These are phyloP conservation scores for Saccharum officinarum DNA, from an alignment of 176 grass and related monocot species.

Conservation along the genomic window DNA sequence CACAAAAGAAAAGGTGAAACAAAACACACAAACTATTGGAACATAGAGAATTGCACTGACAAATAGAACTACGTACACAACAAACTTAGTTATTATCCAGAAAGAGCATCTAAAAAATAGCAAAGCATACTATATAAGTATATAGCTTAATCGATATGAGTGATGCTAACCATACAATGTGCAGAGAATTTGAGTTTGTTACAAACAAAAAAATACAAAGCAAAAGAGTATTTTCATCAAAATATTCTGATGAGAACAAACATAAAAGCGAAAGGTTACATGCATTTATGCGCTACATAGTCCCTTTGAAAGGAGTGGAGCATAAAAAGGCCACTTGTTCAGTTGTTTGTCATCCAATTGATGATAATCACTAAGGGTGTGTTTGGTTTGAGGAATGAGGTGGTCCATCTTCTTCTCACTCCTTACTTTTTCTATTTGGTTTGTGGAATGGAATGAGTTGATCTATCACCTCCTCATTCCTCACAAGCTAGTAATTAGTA, in stretches of 20 bases:
- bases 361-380: not conserved
- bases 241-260: not conserved
- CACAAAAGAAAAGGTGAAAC: not conserved
- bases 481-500: too few species aligned
- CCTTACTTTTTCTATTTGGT: too few species aligned
- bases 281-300: not conserved
- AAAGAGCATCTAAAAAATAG: not conserved
- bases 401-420: too few species aligned
- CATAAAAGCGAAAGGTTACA: not conserved
- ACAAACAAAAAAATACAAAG: slow-evolving; percentile 20
- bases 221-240: slow-evolving; percentile 10
- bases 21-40: not conserved
- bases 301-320: not conserved
- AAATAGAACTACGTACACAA: not conserved
- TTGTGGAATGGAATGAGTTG: too few species aligned
- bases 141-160: not conserved
- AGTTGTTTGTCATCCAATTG: slow-evolving; percentile 15
- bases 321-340: not conserved
- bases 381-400: too few species aligned
- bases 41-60: not conserved
- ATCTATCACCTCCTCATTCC: too few species aligned
- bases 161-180: not conserved
- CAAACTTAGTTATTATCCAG: not conserved
- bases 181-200: not conserved
- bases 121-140: not conserved